phyloP scores from a whole-genome alignment of 768 basidiomycete species.

The Russula sp. region DNA sequence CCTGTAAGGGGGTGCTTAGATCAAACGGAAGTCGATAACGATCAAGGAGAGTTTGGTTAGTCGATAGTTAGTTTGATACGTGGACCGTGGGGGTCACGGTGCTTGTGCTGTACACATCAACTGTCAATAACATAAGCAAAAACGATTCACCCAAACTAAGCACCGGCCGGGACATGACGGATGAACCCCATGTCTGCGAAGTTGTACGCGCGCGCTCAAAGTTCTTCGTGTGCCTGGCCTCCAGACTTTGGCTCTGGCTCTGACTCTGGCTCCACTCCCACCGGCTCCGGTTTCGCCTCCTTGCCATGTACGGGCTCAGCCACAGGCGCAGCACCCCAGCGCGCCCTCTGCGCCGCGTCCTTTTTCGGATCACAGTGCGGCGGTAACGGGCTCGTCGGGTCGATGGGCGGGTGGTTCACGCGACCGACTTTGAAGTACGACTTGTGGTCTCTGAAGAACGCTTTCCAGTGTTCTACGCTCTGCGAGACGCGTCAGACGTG shows the following conservation, averaged over 20 bases:
- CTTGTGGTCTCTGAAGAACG: conserved; percentile 78
- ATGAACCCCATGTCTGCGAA: neutral
- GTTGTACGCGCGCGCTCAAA: neutral
- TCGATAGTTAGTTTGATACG: neutral
- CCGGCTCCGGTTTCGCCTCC: neutral
- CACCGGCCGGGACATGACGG: neutral
- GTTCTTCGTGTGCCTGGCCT: conserved; percentile 18
- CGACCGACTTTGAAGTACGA: conserved; percentile 73
- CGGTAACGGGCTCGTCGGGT: conserved; percentile 68
- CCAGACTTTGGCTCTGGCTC: neutral
- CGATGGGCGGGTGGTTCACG: conserved; percentile 70
- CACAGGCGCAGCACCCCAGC: conserved; percentile 23
- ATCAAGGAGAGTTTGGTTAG: neutral
- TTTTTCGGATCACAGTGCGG: conserved; percentile 69
- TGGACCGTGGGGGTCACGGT: neutral
- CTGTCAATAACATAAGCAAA: neutral
- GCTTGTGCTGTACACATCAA: neutral
- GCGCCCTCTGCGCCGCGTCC: conserved; percentile 24
- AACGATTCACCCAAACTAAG: neutral
- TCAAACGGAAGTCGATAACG: neutral
- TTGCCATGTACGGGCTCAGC: neutral
- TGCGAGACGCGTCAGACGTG: conserved; percentile 28
- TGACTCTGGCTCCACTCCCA: neutral
- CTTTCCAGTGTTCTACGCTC: conserved; percentile 84
- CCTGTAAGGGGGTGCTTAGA: neutral